phyloP scores from a whole-genome alignment of 192 early-diverging fungal genomes.

The Geranomyces michiganensis region DNA sequence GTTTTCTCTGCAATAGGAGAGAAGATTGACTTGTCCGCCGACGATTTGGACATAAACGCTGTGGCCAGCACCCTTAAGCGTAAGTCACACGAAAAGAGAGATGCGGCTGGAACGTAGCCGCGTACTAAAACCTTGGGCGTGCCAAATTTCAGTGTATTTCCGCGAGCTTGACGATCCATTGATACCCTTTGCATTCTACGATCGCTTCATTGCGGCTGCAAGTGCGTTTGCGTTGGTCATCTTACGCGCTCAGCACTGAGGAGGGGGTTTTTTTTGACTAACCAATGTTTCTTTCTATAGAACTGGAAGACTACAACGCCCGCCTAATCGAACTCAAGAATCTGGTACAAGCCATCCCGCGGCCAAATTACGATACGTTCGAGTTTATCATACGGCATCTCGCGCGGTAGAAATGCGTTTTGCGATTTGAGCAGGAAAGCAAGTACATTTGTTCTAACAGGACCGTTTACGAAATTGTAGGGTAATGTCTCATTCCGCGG shows the following conservation, averaged over 20 bases:
- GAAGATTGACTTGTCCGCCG: constrained; percentile 46
- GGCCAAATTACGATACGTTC: constrained; percentile 52
- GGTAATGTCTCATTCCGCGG: constrained; percentile 45
- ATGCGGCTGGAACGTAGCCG: not conserved
- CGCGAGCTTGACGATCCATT: constrained; percentile 59
- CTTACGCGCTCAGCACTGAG: not conserved
- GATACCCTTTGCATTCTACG: constrained; percentile 59
- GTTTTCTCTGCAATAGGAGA: constrained; percentile 36
- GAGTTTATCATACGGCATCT: constrained; percentile 59
- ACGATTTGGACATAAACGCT: constrained; percentile 55
- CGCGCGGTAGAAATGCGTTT: constrained; percentile 32
- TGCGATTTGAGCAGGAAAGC: not conserved
- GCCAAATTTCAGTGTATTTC: constrained; percentile 48
- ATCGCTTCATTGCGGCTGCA: constrained; percentile 52
- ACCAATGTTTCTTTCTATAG: constrained; percentile 19
- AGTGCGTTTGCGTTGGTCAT: constrained; percentile 52
- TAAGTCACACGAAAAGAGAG: constrained; percentile 22
- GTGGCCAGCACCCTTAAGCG: constrained; percentile 53
- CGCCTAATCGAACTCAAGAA: constrained; percentile 69
- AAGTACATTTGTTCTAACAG: not conserved
- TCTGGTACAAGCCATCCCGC: constrained; percentile 61
- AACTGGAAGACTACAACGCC: constrained; percentile 66
- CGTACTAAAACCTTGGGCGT: not conserved
- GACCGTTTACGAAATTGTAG: not conserved
- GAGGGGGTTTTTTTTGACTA: no score